These are phyloP conservation scores for Pulveroboletus sp. DNA, from an alignment of 768 basidiomycete species.

Conservation along the genomic window DNA sequence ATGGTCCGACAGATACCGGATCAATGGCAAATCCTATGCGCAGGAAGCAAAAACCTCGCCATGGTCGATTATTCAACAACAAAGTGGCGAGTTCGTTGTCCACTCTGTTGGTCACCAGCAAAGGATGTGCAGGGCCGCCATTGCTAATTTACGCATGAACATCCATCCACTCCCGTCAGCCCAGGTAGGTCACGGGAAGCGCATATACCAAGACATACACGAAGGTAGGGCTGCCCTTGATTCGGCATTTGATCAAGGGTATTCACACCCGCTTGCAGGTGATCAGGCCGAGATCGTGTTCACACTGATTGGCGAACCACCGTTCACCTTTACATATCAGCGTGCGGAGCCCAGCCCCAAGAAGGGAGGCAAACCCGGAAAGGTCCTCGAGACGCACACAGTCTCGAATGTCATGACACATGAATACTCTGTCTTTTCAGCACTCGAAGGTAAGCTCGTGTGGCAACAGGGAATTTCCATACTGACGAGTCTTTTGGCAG, in stretches of 20 bases:
- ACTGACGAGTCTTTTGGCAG: slow-evolving; percentile 36
- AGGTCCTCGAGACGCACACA: slow-evolving; percentile 89
- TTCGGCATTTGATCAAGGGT: neutral
- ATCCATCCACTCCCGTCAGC: slow-evolving; percentile 88
- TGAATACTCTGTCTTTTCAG: slow-evolving; percentile 89
- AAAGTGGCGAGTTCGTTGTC: slow-evolving; percentile 81
- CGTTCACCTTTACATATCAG: slow-evolving; percentile 96
- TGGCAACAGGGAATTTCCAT: neutral
- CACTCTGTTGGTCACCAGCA: slow-evolving; percentile 90
- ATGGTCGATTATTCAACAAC: slow-evolving; percentile 82
- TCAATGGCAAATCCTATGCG: slow-evolving; percentile 70
- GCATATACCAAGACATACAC: slow-evolving; percentile 80
- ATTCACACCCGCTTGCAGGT: slow-evolving; percentile 40
- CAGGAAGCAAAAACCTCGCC: slow-evolving; percentile 78
- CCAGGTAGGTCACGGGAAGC: slow-evolving; percentile 82
- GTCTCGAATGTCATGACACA: slow-evolving; percentile 72
- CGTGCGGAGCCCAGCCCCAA: slow-evolving; percentile 67
- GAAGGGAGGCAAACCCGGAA: slow-evolving; percentile 69
- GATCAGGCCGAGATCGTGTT: slow-evolving; percentile 95
- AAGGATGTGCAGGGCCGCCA: slow-evolving; percentile 83
- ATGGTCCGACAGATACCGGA: slow-evolving; percentile 57
- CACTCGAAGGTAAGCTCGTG: slow-evolving; percentile 73
- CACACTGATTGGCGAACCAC: slow-evolving; percentile 85
- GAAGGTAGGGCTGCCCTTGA: slow-evolving; percentile 54
- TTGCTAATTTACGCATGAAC: slow-evolving; percentile 68